Percentiles rank a stretch among this genome's conserved stretches.
phyloP scores from a whole-genome alignment of 345 rosid species.

The Laguncularia racemosa region DNA sequence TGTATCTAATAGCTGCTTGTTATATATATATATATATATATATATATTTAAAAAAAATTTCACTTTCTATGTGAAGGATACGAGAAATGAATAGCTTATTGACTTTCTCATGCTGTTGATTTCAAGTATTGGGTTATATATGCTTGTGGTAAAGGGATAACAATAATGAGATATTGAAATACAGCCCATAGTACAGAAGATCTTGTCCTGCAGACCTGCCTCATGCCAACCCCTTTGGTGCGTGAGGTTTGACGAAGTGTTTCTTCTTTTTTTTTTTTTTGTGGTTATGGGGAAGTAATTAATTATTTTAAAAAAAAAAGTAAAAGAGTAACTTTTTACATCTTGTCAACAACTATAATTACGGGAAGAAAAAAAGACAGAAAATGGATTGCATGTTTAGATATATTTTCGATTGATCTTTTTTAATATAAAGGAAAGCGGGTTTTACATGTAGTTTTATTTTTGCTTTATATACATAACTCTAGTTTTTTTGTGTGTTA shows the following conservation, averaged over 20 bases:
- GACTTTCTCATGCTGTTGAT: conserved; percentile 2
- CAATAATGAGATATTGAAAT: conserved; percentile 16
- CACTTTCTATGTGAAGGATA: conserved; percentile 64
- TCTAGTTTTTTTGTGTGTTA: no score
- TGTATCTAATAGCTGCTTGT: conserved; percentile 20
- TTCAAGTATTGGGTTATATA: conserved; percentile 20
- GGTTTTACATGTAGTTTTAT: no score
- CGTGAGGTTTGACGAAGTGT: conserved; percentile 17
- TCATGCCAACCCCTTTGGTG: conserved; percentile 3
- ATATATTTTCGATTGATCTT: no score
- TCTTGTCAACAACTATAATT: no score
- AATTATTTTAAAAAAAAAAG: conserved; percentile 3
- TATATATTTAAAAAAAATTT: no score
- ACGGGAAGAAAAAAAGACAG: no score
- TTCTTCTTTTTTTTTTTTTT: no score
- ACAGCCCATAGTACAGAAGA: conserved; percentile 29
- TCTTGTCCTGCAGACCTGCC: conserved; percentile 39
- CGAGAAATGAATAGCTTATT: background rate
- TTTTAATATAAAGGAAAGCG: no score
- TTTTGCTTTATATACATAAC: no score
- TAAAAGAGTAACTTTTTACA: background rate
- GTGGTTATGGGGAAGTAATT: background rate
- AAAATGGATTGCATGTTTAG: no score
- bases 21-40: background rate
- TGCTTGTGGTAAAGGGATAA: conserved; percentile 2